phyloP scores from a whole-genome alignment of 192 early-diverging fungal genomes.

The Rhizoclosmatium sp. region DNA sequence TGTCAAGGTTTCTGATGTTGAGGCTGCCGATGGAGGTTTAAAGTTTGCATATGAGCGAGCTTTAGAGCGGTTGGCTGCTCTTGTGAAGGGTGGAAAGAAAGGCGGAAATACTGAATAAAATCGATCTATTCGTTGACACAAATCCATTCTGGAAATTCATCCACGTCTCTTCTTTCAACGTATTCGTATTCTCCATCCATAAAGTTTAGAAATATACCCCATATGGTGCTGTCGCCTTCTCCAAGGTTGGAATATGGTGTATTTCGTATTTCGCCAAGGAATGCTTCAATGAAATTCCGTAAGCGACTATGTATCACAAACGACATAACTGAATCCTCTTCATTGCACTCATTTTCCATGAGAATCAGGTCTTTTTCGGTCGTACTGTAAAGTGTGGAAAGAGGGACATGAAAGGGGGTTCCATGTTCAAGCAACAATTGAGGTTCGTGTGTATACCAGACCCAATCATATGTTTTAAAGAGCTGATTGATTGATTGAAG shows the following conservation, averaged over 20 bases:
- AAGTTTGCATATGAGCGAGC: slow-evolving; percentile 18
- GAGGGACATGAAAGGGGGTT: too few relatives aligned
- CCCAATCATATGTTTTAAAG: too few relatives aligned
- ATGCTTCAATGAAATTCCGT: background rate
- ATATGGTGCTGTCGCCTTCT: background rate
- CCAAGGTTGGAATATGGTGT: too few relatives aligned
- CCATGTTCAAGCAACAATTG: too few relatives aligned
- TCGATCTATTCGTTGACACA: background rate
- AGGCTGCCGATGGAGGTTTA: background rate
- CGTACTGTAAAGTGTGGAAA: too few relatives aligned
- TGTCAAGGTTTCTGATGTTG: slow-evolving; percentile 30
- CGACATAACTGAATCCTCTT: background rate
- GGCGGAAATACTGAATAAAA: background rate
- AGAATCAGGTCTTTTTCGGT: too few relatives aligned
- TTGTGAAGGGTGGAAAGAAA: slow-evolving; percentile 14
- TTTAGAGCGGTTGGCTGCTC: background rate
- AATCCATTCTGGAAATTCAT: background rate
- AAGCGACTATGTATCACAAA: background rate
- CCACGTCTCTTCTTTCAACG: background rate
- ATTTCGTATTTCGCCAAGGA: background rate
- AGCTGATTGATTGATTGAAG: too few relatives aligned
- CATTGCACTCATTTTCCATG: background rate
- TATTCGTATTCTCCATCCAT: background rate
- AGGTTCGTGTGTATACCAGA: too few relatives aligned
- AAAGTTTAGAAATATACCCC: background rate